Conservation (phyloP, 192 early-diverging fungal species). For the Entomortierella parvispora region DNA sequence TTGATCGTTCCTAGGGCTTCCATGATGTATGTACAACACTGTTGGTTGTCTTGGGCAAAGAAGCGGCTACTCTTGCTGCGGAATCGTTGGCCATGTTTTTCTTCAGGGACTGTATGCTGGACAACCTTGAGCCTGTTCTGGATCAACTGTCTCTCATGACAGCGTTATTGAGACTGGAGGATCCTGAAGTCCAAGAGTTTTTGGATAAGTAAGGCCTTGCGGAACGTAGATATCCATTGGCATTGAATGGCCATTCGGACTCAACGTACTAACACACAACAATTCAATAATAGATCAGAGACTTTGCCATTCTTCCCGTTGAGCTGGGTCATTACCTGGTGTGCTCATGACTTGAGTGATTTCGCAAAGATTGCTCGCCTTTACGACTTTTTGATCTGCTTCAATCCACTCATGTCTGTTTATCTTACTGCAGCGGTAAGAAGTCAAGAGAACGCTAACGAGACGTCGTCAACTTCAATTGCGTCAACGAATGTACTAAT, state of each 20-base stretch:
- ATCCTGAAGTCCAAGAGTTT: constrained; percentile 54
- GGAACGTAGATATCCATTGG: not conserved
- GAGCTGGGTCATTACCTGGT: constrained; percentile 74
- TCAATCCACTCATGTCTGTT: constrained; percentile 61
- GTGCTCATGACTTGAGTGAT: constrained; percentile 60
- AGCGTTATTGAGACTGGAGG: constrained; percentile 53
- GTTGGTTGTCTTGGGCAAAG: constrained; percentile 53
- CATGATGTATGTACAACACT: constrained; percentile 65
- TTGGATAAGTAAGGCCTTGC: constrained; percentile 50
- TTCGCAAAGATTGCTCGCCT: constrained; percentile 55
- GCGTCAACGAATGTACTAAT: not conserved
- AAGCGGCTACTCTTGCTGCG: constrained; percentile 49
- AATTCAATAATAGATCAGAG: constrained; percentile 35
- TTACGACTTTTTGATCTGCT: constrained; percentile 63
- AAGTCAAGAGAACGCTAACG: not conserved
- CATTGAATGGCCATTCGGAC: too few species aligned
- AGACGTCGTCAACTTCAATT: not conserved
- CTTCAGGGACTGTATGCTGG: constrained; percentile 65
- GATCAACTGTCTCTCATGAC: constrained; percentile 54
- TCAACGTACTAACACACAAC: not conserved
- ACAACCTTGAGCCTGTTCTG: constrained; percentile 59
- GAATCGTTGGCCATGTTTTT: constrained; percentile 61
- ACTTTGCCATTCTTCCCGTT: constrained; percentile 62
- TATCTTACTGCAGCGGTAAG: constrained; percentile 58
- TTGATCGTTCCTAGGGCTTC: constrained; percentile 63